A percentile compares a stretch with the other conserved stretches of the same genome.
phyloP scores from a whole-genome alignment of 257 asterid species.

The Solanum clarkiae region DNA sequence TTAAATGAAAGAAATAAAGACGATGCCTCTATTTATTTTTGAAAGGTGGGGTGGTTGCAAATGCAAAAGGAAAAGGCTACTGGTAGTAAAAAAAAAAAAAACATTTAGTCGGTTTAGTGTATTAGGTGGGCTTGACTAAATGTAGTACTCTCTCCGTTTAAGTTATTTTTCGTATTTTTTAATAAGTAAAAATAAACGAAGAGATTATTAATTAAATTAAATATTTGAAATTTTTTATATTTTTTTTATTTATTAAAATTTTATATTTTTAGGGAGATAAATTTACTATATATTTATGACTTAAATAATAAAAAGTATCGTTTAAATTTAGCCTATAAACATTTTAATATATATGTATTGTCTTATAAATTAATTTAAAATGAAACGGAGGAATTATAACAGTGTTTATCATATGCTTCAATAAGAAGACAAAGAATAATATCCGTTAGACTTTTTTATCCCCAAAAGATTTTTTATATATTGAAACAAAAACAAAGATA shows the following conservation, averaged over 20 bases:
- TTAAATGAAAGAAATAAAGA: neutral
- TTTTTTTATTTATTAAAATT: too few species aligned
- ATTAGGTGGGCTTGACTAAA: conserved; percentile 38
- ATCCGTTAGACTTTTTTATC: neutral
- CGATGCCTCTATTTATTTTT: neutral
- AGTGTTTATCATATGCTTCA: neutral
- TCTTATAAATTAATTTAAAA: too few species aligned
- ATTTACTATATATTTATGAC: too few species aligned
- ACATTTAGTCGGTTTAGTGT: conserved; percentile 44
- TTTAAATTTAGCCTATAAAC: too few species aligned
- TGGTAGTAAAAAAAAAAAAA: neutral
- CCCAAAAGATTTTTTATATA: neutral
- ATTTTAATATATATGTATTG: too few species aligned
- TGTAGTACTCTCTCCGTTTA: neutral
- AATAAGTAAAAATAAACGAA: neutral
- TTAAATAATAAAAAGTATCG: too few species aligned
- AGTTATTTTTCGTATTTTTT: neutral
- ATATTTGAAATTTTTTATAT: too few species aligned
- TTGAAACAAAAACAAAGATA: neutral
- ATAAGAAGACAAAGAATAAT: neutral
- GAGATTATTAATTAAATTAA: too few species aligned
- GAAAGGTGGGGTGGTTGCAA: conserved; percentile 59
- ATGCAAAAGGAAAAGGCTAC: conserved; percentile 10
- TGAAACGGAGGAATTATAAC: too few species aligned
- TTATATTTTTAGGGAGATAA: too few species aligned